A percentile compares a stretch with the other conserved stretches of the same genome.
Evolutionary conservation across 352 stramenopile genomes (phyloP).

Genomic region (Pythium chondricola): DNA sequence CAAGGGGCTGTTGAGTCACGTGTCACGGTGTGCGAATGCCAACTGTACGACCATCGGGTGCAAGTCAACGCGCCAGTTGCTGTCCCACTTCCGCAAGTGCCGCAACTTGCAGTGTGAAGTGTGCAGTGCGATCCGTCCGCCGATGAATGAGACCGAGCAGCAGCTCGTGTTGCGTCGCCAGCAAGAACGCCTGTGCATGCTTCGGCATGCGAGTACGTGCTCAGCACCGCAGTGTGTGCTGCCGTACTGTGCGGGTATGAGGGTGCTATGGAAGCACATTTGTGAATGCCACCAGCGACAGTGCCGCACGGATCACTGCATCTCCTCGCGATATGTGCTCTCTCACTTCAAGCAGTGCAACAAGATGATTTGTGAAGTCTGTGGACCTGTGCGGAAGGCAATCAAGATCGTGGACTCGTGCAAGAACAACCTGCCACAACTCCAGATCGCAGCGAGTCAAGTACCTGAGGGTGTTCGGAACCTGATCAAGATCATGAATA

Average conservation of each 20-base stretch:
- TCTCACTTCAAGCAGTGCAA: conserved; percentile 90
- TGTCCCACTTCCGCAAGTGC: conserved; percentile 86
- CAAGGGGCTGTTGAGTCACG: conserved; percentile 73
- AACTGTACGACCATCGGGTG: conserved; percentile 84
- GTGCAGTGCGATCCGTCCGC: conserved; percentile 81
- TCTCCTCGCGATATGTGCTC: conserved; percentile 83
- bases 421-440: conserved; percentile 60
- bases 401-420: conserved; percentile 87
- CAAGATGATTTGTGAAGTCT: conserved; percentile 89
- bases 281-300: conserved; percentile 85
- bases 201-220: conserved; percentile 82
- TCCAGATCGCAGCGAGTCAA: conserved; percentile 63
- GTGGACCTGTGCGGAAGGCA: conserved; percentile 76
- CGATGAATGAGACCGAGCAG: conserved; percentile 84
- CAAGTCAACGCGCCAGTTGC: conserved; percentile 80
- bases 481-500: conserved; percentile 89
- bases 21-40: conserved; percentile 78
- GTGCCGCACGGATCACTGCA: conserved; percentile 83
- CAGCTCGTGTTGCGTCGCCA: conserved; percentile 78
- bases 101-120: conserved; percentile 84
- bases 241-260: conserved; percentile 85
- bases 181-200: conserved; percentile 83
- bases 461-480: conserved; percentile 69
- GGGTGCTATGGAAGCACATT: conserved; percentile 89
- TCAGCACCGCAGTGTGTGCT: conserved; percentile 57